Evolutionary conservation across 495 filamentous ascomycete genomes (phyloP), one percentile per base, ranked within the genome.

Genomic region (Penicillium herquei): DNA sequence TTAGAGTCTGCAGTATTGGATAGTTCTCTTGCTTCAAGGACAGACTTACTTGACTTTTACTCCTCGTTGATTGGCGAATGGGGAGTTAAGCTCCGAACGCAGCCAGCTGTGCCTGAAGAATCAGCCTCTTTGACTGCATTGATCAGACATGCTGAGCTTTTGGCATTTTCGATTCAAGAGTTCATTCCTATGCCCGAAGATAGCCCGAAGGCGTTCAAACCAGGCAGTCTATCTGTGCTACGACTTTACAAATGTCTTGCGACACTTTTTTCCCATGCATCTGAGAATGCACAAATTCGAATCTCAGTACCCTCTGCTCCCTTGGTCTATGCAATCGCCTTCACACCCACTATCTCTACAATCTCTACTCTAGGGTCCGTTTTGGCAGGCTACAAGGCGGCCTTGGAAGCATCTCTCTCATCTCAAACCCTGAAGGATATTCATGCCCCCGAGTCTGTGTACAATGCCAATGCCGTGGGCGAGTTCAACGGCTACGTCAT

Each of bases 401-500:
- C 87, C 1, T 92, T 93, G 65, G 90, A 95, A 65, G 68, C 71
- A 6, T 81, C 85, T 57, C 80, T 87, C 69, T 70, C 66, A 6
- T 72, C 75, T 0, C 39, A 68, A 44, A 57, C 60, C 10, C 61
- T 77, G 6, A 69, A 71, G 55, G 21, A 54, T 14, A 62, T 64
- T 14, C 51, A 64, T 49, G 35, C 74, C 59, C 9, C 72, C 52
- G 51, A 68, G 54, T 47, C 80, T 73, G 55, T 81, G 73, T 58
- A 77, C 70, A 45, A 72, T 70, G 58, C 83, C 80, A 60, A 82
- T 3, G 46, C 75, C 4, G 74, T 91, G 49, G 79, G 83, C 40
- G 76, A 81, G 17, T 93, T 94, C 73, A 96, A 96, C 68, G 87
- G 87, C 8, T 91, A 87, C 62, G 79, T 96, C 32, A 94, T 94